A percentile compares a stretch with the other conserved stretches of the same genome.
Conservation (phyloP, 371 early-diverging fungal genomes). For the Apophysomyces trapeziformis region DNA sequence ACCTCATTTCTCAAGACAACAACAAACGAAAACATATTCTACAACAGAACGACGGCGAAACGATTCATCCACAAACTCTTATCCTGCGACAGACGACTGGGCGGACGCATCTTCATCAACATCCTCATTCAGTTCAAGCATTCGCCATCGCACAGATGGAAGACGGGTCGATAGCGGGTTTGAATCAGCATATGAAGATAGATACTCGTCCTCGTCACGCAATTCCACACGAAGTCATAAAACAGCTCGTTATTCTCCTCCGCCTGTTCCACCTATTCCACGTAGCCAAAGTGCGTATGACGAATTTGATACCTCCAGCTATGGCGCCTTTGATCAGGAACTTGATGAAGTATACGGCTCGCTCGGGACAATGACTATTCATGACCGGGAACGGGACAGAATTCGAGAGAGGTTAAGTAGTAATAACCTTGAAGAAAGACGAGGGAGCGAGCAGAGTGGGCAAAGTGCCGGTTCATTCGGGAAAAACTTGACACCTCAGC, state of each 20-base stretch:
- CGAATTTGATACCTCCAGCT: conserved; percentile 19
- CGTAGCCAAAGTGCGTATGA: conserved; percentile 14
- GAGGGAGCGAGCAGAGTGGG: conserved; percentile 12
- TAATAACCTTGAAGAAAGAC: conserved; percentile 6
- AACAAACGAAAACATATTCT: conserved; percentile 11
- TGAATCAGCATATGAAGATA: conserved; percentile 44
- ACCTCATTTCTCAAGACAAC: conserved; percentile 7
- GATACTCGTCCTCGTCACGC: conserved; percentile 31
- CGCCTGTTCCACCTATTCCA: conserved; percentile 45
- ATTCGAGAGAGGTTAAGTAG: conserved; percentile 22
- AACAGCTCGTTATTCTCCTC: conserved; percentile 28
- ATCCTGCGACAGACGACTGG: conserved; percentile 34
- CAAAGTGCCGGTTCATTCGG: background rate
- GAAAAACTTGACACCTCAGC: conserved; percentile 3
- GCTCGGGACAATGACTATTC: conserved; percentile 22
- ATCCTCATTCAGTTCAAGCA: conserved; percentile 31
- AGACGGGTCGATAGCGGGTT: conserved; percentile 50
- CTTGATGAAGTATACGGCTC: conserved; percentile 43
- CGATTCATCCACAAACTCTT: conserved; percentile 27
- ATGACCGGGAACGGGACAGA: conserved; percentile 20
- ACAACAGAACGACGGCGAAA: conserved; percentile 29
- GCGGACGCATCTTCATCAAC: conserved; percentile 23
- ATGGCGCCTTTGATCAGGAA: conserved; percentile 37
- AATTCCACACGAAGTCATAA: conserved; percentile 24
- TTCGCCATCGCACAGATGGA: conserved; percentile 28